Evolutionary conservation across 2,329 filamentous ascomycete species (phyloP).

Genomic region (Scedosporium boydii): DNA sequence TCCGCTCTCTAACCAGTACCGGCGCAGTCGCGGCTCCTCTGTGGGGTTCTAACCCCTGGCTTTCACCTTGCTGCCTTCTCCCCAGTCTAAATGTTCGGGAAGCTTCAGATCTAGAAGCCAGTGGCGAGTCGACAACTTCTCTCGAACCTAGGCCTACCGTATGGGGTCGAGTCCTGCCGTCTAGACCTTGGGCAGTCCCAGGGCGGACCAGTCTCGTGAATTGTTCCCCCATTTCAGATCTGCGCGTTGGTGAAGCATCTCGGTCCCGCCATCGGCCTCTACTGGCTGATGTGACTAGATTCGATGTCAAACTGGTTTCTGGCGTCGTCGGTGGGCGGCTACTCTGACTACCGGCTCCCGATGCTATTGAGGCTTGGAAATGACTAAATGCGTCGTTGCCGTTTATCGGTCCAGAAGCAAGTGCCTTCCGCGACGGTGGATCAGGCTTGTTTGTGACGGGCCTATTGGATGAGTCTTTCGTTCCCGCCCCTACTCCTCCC

Average conservation of each 20-base stretch:
- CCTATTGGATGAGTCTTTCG: slow-evolving; percentile 11
- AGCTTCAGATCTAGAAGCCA: not conserved
- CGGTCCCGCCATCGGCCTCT: not conserved
- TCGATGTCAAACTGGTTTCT: not conserved
- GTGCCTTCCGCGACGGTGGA: not conserved
- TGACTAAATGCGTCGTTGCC: not conserved
- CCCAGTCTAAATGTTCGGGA: not conserved
- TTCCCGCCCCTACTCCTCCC: not conserved
- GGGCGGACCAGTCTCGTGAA: not conserved
- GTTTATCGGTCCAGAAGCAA: not conserved
- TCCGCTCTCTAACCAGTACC: not conserved
- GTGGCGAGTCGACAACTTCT: not conserved
- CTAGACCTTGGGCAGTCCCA: not conserved
- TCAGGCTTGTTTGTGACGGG: not conserved
- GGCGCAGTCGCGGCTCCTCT: not conserved
- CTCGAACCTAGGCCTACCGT: not conserved
- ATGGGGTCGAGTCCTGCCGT: not conserved
- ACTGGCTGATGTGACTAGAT: not conserved
- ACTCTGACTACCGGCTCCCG: not conserved
- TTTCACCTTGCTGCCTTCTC: not conserved
- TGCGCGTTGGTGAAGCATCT: not conserved
- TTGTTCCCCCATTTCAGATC: not conserved
- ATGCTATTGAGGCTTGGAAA: not conserved
- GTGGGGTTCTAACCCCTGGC: not conserved
- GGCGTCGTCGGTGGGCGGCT: not conserved